A percentile compares a stretch with the other conserved stretches of the same genome.
Conservation (phyloP, 306 rosid genomes). For the Cicer cuneatum region DNA sequence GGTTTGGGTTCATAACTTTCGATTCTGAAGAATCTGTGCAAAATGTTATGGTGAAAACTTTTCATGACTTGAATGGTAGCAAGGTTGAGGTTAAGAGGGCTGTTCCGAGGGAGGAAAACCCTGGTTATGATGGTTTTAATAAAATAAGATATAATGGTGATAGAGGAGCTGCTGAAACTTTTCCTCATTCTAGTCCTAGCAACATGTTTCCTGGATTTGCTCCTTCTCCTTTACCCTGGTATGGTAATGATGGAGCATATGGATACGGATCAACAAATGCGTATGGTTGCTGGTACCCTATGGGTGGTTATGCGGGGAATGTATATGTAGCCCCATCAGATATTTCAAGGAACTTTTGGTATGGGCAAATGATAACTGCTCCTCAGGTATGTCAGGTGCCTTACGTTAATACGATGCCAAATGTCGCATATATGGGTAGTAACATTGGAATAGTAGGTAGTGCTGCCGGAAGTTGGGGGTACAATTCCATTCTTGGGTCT, state of each 20-base stretch:
- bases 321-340: conserved; percentile 58
- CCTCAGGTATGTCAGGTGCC: conserved; percentile 56
- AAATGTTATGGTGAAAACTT: conserved; percentile 62
- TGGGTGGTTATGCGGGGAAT: conserved; percentile 55
- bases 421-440: conserved; percentile 50
- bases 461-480: conserved; percentile 45
- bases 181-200: conserved; percentile 46
- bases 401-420: conserved; percentile 42
- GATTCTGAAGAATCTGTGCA: conserved; percentile 75
- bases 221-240: conserved; percentile 52
- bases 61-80: conserved; percentile 77
- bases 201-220: conserved; percentile 46
- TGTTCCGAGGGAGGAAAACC: conserved; percentile 68
- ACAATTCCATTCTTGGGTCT: conserved; percentile 47
- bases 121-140: conserved; percentile 47
- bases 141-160: conserved; percentile 48
- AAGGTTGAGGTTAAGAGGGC: conserved; percentile 93
- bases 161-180: conserved; percentile 49
- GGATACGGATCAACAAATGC: conserved; percentile 46
- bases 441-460: conserved; percentile 46
- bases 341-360: conserved; percentile 53
- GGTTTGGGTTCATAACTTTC: conserved; percentile 86
- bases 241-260: conserved; percentile 48
- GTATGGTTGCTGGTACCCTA: conserved; percentile 65
- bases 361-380: conserved; percentile 48